Evolutionary conservation across 1,284 basidiomycete genomes (phyloP).

Genomic region (Limonomyces culmigenus): DNA sequence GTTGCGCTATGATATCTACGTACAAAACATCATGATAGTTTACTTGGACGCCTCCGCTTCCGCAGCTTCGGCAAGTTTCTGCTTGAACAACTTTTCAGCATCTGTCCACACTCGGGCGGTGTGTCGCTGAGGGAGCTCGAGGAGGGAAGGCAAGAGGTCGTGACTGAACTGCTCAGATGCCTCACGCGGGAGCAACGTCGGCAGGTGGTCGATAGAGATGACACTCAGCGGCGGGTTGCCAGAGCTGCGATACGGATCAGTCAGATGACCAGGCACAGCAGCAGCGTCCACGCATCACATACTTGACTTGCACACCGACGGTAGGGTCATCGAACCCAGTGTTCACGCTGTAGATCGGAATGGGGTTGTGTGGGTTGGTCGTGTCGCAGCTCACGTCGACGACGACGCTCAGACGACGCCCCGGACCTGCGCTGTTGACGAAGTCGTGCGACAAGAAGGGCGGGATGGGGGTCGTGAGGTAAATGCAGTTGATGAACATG

Average conservation of each 20-base stretch:
- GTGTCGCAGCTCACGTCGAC: constrained; percentile 99
- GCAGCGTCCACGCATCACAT: constrained; percentile 15
- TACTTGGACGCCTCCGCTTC: constrained; percentile 17
- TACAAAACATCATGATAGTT: neutral
- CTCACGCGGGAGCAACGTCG: constrained; percentile 90
- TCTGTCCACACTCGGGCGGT: constrained; percentile 77
- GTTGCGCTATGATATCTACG: constrained; percentile 1
- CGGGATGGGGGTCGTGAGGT: constrained; percentile 81
- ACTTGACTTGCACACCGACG: constrained; percentile 73
- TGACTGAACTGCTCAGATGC: constrained; percentile 92
- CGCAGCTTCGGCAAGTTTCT: constrained; percentile 59
- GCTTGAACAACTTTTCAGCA: constrained; percentile 73
- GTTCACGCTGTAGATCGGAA: constrained; percentile 92
- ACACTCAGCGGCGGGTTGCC: constrained; percentile 61
- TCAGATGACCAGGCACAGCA: neutral
- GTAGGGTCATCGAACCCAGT: constrained; percentile 93
- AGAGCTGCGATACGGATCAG: constrained; percentile 17
- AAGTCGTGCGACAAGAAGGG: constrained; percentile 72
- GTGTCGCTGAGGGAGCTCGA: constrained; percentile 57
- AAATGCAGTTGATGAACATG: constrained; percentile 99
- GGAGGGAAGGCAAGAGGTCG: constrained; percentile 78
- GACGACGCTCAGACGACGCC: constrained; percentile 65
- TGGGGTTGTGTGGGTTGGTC: constrained; percentile 96
- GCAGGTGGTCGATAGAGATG: constrained; percentile 95
- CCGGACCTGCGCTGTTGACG: constrained; percentile 55